Evolutionary conservation across 2,329 filamentous ascomycete genomes (phyloP), one percentile per base, ranked within the genome.

Genomic region (Aureobasidium sp.): DNA sequence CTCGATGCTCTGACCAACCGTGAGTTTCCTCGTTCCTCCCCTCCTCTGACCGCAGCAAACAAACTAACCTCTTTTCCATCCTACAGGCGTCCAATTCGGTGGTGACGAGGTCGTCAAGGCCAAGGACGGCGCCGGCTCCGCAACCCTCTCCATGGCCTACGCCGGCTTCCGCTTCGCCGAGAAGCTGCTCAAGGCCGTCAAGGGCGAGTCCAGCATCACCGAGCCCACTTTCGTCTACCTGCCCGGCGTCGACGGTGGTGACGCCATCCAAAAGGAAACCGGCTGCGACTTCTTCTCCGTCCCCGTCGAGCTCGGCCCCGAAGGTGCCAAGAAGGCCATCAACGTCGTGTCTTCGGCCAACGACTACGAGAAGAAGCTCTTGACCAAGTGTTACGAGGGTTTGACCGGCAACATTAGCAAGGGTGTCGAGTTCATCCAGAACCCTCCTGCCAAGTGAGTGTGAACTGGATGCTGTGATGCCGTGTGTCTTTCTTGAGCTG

Each of bases 171-270:
- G 91, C 47, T 97, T 97, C 72, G 90, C 94, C 69, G 91, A 97
- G 82, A 91, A 92, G 79, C 82, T 99, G 62, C 85, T 99, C 73
- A 91, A 88, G 80, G 94, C 92, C 68, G 75, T 81, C 70, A 89
- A 89, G 77, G 94, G 94, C 66, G 88, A 95, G 83, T 90, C 90
- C 79, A 90, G 90, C 66, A 88, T 99, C 68, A 81, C 96, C 64
- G 93, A 96, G 82, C 91, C 93, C 69, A 94, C 90, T 75, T 99
- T 88, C 77, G 87, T 99, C 78, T 96, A 96, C 81, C 88, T 97
- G 37, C 87, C 89, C 53, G 93, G 93, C 75, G 84, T 99, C 53
- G 78, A 88, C 59, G 94, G 93, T 64, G 94, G 94, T 71, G 88
- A 93, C 58, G 90, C 84, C 67, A 87, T 99, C 69, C 83, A 82